Base-by-base conservation (phyloP, 1,284 basidiomycete genomes). In the Mycena sp. region DNA sequence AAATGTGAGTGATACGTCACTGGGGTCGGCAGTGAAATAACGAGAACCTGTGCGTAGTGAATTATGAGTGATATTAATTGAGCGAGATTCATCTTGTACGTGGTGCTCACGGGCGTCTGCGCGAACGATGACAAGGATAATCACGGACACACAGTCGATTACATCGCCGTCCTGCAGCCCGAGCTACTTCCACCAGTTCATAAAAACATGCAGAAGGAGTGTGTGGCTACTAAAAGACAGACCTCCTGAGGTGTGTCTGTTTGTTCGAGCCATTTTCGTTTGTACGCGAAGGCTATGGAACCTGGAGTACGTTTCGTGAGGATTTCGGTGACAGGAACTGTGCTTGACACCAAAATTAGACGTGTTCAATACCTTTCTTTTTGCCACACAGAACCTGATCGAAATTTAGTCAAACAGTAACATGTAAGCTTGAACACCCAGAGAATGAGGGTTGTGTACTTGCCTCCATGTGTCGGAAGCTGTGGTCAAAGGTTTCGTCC, bases 381-480 rank as follows among this genome's bases (percentile, higher is more conserved):
- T 41, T 58, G 6, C 54, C 37, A 29, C 19, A 63, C 1, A 51
- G 16, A 1, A 26, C 26, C 61, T 63, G 29, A 29, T 43, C 4
- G n/a, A 25, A 6, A 19, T 54, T 11, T 10, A 48, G 2, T 29
- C 16, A 4, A 48, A 16, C 17, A 19, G 11, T 3, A 40, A 4
- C 11, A 44, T 53, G n/a, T 37, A 17, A 17, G 6, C 1, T 30
- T 37, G 17, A 21, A 11, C 19, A 23, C 5, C 2, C 44, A 26
- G n/a, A 28, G 5, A 26, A 54, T 30, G 10, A 21, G 28, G n/a
- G n/a, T n/a, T n/a, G n/a, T n/a, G 7, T 11, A 49, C 45, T 37
- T 29, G 29, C 61, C 61, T 63, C 61, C 25, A 63, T 16, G 19
- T 32, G 46, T 11, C 61, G 61, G 38, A 63, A 63, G 14, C 30